Percentiles rank a stretch among this genome's conserved stretches.
phyloP scores from a whole-genome alignment of 352 stramenopile genomes.

The Peronospora tabacina region DNA sequence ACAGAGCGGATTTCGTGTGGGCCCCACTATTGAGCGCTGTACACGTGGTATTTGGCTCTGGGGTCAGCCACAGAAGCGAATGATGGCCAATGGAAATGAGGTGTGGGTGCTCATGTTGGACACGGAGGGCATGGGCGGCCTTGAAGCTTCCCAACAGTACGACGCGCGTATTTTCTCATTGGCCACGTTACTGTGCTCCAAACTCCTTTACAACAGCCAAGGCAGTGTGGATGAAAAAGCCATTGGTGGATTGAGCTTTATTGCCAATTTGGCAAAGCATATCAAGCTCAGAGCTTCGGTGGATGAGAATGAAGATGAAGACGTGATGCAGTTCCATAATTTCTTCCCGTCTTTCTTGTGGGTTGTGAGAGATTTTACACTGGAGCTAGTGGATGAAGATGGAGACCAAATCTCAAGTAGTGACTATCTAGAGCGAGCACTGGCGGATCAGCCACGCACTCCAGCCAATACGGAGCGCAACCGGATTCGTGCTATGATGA shows the following conservation, averaged over 20 bases:
- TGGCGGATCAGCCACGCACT: conserved; percentile 63
- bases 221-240: conserved; percentile 82
- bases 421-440: conserved; percentile 76
- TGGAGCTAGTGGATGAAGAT: conserved; percentile 82
- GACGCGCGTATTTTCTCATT: conserved; percentile 85
- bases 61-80: conserved; percentile 53
- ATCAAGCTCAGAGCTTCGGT: conserved; percentile 65
- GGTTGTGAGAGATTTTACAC: conserved; percentile 84
- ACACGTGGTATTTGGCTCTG: conserved; percentile 86
- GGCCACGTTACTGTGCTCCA: conserved; percentile 76
- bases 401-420: conserved; percentile 65
- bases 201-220: conserved; percentile 86
- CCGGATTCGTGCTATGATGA: conserved; percentile 75
- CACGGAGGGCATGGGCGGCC: conserved; percentile 77
- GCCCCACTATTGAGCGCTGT: conserved; percentile 74
- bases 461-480: conserved; percentile 70
- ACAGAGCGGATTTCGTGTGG: conserved; percentile 67
- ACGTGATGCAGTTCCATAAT: conserved; percentile 67
- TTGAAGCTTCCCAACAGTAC: conserved; percentile 82
- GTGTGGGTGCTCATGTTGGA: conserved; percentile 83
- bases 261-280: conserved; percentile 81
- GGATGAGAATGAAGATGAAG: conserved; percentile 32
- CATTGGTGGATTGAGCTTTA: conserved; percentile 78
- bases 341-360: conserved; percentile 87
- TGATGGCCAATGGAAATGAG: conserved; percentile 53